These are phyloP conservation scores for Dictyostelium purpureum DNA, from an alignment of 78 protist genomes.

Conservation along the genomic window DNA sequence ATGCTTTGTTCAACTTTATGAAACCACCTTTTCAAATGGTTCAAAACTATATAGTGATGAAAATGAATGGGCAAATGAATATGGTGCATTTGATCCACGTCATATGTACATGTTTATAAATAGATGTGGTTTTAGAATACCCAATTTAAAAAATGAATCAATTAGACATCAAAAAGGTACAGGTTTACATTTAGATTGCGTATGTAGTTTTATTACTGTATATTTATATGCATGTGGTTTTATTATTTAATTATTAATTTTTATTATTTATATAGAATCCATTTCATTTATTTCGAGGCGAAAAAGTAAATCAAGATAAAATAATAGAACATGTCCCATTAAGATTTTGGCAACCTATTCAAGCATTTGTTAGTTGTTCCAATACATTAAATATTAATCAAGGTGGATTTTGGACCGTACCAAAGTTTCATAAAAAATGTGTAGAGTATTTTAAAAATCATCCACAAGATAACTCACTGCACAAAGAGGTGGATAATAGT, in stretches of 20 bases:
- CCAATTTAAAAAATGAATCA: neutral
- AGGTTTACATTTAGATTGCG: slow-evolving; percentile 66
- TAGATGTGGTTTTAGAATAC: slow-evolving; percentile 74
- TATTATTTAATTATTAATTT: too few relatives aligned
- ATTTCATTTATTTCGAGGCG: slow-evolving; percentile 62
- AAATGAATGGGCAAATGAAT: slow-evolving; percentile 54
- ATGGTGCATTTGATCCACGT: slow-evolving; percentile 24
- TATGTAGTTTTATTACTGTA: neutral
- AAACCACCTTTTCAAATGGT: slow-evolving; percentile 1
- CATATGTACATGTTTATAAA: slow-evolving; percentile 73
- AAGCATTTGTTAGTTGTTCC: slow-evolving; percentile 41
- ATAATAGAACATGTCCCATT: slow-evolving; percentile 15
- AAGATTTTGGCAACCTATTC: slow-evolving; percentile 77
- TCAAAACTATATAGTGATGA: neutral
- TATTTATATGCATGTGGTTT: too few relatives aligned
- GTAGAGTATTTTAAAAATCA: slow-evolving; percentile 14
- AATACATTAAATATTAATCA: neutral
- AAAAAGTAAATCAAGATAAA: neutral
- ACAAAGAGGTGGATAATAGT: too few relatives aligned
- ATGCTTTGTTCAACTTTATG: slow-evolving; percentile 25
- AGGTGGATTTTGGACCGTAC: slow-evolving; percentile 79
- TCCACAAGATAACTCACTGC: neutral
- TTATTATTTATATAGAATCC: slow-evolving; percentile 44
- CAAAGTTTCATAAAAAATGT: slow-evolving; percentile 33
- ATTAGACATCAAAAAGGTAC: slow-evolving; percentile 58